These are phyloP conservation scores for Pythium insidiosum DNA, from an alignment of 352 stramenopile genomes.

Conservation along the genomic window DNA sequence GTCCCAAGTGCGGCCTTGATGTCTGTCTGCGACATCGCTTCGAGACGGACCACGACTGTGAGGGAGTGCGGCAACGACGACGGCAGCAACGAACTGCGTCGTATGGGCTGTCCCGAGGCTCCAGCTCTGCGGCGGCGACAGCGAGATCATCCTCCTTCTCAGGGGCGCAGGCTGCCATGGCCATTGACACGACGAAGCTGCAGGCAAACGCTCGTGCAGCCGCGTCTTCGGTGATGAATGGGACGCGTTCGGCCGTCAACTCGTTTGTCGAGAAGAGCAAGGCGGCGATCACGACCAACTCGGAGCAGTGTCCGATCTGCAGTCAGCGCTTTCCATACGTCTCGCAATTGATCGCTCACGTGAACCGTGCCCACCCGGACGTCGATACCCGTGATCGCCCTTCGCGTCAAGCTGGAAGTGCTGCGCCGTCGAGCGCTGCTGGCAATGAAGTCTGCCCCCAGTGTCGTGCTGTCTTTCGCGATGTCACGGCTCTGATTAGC, in stretches of 20 bases:
- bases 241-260: slow-evolving; percentile 11
- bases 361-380: slow-evolving; percentile 65
- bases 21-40: slow-evolving; percentile 79
- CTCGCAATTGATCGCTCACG: slow-evolving; percentile 62
- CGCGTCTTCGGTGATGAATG: slow-evolving; percentile 9
- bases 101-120: no score
- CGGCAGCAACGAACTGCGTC: not conserved
- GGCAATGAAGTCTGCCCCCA: slow-evolving; percentile 61
- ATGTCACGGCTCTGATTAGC: slow-evolving; percentile 44
- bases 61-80: slow-evolving; percentile 16
- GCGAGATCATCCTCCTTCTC: not conserved
- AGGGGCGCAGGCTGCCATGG: not conserved
- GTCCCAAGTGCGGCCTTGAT: slow-evolving; percentile 50
- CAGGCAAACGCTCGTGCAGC: slow-evolving; percentile 13
- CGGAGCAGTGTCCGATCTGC: slow-evolving; percentile 66
- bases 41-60: slow-evolving; percentile 61
- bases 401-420: not conserved
- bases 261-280: slow-evolving; percentile 15
- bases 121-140: no score
- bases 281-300: slow-evolving; percentile 8
- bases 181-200: slow-evolving; percentile 5
- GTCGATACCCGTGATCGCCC: slow-evolving; percentile 5
- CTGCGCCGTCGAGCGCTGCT: not conserved
- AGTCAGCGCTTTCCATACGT: slow-evolving; percentile 67
- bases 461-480: slow-evolving; percentile 43